These are phyloP conservation scores for Podospora tetraspora DNA, from an alignment of 495 filamentous ascomycete genomes.

Conservation along the genomic window DNA sequence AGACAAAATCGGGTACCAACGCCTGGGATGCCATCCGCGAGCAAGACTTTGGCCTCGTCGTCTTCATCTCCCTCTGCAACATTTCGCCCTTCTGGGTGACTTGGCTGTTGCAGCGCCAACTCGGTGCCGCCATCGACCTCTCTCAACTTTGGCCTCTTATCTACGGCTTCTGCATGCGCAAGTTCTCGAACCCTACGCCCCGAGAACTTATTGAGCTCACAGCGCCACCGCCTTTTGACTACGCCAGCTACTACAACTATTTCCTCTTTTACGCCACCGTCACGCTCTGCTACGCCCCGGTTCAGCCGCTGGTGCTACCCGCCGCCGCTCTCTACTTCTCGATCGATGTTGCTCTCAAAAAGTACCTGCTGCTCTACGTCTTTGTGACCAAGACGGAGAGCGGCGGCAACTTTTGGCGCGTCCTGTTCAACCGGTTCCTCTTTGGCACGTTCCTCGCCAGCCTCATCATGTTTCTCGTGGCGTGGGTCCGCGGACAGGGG, in stretches of 20 bases:
- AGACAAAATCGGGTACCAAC: constrained; percentile 44
- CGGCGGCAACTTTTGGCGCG: constrained; percentile 87
- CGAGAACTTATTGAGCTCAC: constrained; percentile 90
- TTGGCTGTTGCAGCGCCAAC: constrained; percentile 85
- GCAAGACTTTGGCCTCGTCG: constrained; percentile 51
- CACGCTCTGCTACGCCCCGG: constrained; percentile 73
- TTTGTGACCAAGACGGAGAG: constrained; percentile 96
- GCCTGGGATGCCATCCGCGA: constrained; percentile 65
- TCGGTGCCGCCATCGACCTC: constrained; percentile 86
- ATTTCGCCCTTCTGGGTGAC: constrained; percentile 91
- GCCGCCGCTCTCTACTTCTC: constrained; percentile 86
- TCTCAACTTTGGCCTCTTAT: constrained; percentile 74
- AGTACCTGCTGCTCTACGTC: constrained; percentile 90
- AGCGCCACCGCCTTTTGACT: constrained; percentile 88
- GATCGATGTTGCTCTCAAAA: constrained; percentile 84
- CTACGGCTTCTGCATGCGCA: constrained; percentile 76
- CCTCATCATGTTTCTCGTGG: constrained; percentile 66
- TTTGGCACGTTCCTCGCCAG: constrained; percentile 79
- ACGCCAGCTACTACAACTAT: constrained; percentile 93
- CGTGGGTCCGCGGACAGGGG: constrained; percentile 53
- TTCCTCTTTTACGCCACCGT: constrained; percentile 94
- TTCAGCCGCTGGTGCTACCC: constrained; percentile 88
- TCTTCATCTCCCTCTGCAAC: constrained; percentile 65
- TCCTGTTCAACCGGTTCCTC: constrained; percentile 85
- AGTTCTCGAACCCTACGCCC: constrained; percentile 81